Base-by-base conservation (phyloP, 495 filamentous ascomycete genomes). In the Penicillium flavigenum region DNA sequence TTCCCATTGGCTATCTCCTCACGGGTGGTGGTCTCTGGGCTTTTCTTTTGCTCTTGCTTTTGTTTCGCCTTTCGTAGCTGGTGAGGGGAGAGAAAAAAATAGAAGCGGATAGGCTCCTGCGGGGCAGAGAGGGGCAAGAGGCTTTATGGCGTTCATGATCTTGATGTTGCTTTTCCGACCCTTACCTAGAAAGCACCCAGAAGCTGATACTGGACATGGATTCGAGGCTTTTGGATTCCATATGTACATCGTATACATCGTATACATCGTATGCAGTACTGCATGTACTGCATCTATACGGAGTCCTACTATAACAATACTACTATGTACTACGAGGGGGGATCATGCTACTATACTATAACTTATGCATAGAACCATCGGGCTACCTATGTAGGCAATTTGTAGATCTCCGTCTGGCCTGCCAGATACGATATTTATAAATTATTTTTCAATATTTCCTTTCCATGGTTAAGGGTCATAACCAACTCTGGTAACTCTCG, bases 101-200 rank as follows among this genome's bases (percentile, higher is more conserved):
- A 63, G 62, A 55, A 64, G 59, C 62, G 59, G 64, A 61, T 19
- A 59, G 47, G 49, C 61, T 57, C 48, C 56, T 57, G 54, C 36
- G 57, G 64, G 64, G 64, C 62, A 55, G 41, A 47, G 57, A 53
- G 56, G 53, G 48, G 59, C 51, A 46, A 38, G 32, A 34, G 34
- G 44, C 43, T 47, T 62, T 52, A 47, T 41, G 29, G 47, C 38
- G n/a, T 45, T 36, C 29, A 41, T 63, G 57, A 65, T 65, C 10
- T 34, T 4, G 10, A 34, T 10, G 1, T 55, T 63, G 49, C 56
- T 31, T 48, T 47, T 36, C 11, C 12, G 48, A 44, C 22, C 41
- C 42, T 34, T 12, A 14, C 31, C 31, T 34, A 34, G 31, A 22
- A n/a, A 39, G 39, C 51, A 14, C 31, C n/a, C 12, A 39, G 47